Percentiles rank a stretch among this genome's conserved stretches.
phyloP scores from a whole-genome alignment of 345 rosid genomes.

The Salix arbutifolia region DNA sequence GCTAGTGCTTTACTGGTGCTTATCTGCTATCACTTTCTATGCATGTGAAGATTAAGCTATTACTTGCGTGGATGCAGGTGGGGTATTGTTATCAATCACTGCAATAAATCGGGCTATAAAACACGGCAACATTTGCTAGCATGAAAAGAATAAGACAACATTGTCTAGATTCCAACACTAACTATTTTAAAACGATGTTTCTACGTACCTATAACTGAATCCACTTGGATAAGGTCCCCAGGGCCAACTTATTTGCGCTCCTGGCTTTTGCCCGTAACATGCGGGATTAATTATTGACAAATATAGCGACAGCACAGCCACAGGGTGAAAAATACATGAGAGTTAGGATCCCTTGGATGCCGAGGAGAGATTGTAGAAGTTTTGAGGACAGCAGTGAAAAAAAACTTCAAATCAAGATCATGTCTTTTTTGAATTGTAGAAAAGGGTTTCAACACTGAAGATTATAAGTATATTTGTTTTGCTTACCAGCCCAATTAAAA shows the following conservation, averaged over 20 bases:
- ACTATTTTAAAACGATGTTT: not conserved
- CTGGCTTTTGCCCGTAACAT: not conserved
- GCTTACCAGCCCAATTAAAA: slow-evolving; percentile 69
- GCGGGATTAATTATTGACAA: not conserved
- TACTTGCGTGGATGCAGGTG: not conserved
- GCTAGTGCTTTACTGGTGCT: not conserved
- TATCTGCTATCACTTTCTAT: not conserved
- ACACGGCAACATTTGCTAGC: not conserved
- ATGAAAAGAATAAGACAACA: not conserved
- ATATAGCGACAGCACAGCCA: not conserved
- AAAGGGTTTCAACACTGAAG: slow-evolving; percentile 41
- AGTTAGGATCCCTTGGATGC: too few relatives aligned
- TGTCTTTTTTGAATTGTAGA: too few relatives aligned
- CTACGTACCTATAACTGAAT: not conserved
- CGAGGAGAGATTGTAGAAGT: too few relatives aligned
- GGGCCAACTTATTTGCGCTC: not conserved
- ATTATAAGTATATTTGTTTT: slow-evolving; percentile 60
- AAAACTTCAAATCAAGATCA: too few relatives aligned
- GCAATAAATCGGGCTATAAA: not conserved
- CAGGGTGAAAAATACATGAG: not conserved
- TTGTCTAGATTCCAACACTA: not conserved
- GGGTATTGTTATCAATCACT: not conserved
- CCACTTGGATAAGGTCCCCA: not conserved
- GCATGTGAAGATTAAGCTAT: not conserved
- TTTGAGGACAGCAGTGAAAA: too few relatives aligned